A percentile compares a stretch with the other conserved stretches of the same genome.
These are phyloP conservation scores for Diaporthe australafricana DNA, from an alignment of 2,329 filamentous ascomycete genomes.

Conservation along the genomic window DNA sequence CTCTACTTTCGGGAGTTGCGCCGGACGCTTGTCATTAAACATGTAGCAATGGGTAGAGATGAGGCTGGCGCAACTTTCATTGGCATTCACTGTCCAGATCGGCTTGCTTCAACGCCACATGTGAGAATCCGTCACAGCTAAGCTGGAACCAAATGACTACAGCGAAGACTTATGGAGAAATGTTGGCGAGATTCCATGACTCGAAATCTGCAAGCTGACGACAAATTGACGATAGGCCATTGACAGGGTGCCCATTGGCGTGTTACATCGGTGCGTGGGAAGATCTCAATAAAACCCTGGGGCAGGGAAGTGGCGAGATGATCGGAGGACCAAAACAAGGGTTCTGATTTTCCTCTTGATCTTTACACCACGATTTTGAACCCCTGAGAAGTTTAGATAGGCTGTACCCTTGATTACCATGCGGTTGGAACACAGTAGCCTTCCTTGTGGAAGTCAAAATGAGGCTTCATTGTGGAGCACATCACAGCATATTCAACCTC, in stretches of 20 bases:
- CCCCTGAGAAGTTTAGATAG: not conserved
- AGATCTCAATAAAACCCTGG: constrained; percentile 6
- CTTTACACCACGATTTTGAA: not conserved
- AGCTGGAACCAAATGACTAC: constrained; percentile 8
- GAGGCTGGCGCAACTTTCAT: not conserved
- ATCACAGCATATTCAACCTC: not conserved
- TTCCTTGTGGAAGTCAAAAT: not conserved
- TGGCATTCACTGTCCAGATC: not conserved
- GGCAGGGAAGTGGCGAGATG: constrained; percentile 16
- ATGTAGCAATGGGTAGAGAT: not conserved
- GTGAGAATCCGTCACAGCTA: constrained; percentile 8
- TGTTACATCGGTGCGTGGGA: constrained; percentile 21
- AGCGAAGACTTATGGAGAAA: not conserved
- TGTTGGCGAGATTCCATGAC: not conserved
- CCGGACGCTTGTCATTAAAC: not conserved
- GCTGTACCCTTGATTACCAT: not conserved
- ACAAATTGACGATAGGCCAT: constrained; percentile 1
- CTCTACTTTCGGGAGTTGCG: not conserved
- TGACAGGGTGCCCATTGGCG: constrained; percentile 10
- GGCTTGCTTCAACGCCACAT: not conserved
- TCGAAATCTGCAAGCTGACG: constrained; percentile 18
- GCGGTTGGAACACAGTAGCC: constrained; percentile 1
- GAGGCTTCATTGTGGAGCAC: constrained; percentile 4
- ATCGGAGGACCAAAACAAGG: constrained; percentile 9
- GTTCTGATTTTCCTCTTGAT: not conserved